These are phyloP conservation scores for Cutaneotrichosporon dermatis DNA, from an alignment of 1,284 basidiomycete species.

Conservation along the genomic window DNA sequence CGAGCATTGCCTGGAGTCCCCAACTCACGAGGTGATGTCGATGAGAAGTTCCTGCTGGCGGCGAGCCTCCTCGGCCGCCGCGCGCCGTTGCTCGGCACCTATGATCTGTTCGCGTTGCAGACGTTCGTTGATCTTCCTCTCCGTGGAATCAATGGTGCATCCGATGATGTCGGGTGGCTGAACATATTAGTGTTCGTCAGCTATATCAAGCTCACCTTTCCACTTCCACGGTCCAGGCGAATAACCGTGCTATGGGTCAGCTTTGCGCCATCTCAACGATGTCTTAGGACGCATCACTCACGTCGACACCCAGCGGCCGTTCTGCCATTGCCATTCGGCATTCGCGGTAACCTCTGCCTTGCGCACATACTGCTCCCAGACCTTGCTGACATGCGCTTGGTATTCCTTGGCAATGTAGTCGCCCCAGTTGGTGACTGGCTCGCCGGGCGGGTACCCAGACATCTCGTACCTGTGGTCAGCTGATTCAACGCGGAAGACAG, in stretches of 20 bases:
- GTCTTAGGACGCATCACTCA: no score
- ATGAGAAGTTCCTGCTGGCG: conserved; percentile 46
- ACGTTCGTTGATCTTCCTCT: conserved; percentile 42
- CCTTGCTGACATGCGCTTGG: conserved; percentile 15
- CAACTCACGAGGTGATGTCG: conserved; percentile 40
- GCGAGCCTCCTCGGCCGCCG: conserved; percentile 45
- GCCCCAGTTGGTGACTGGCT: conserved; percentile 30
- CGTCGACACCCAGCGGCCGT: conserved; percentile 29
- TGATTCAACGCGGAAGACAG: neutral
- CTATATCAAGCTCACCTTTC: conserved; percentile 28
- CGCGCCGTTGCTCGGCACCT: conserved; percentile 41
- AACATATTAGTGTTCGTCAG: neutral
- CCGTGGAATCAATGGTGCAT: conserved; percentile 43
- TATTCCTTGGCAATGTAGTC: conserved; percentile 25
- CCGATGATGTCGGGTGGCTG: conserved; percentile 35
- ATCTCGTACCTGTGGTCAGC: conserved; percentile 31
- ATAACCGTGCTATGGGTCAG: conserved; percentile 23
- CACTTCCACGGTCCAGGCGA: conserved; percentile 29
- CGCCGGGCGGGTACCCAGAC: conserved; percentile 25
- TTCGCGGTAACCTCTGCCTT: conserved; percentile 4
- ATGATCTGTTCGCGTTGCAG: conserved; percentile 37
- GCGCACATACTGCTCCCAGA: conserved; percentile 26
- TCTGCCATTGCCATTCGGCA: conserved; percentile 33
- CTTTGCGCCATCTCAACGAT: no score
- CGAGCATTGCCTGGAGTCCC: no score